phyloP scores from a whole-genome alignment of 2,329 filamentous ascomycete genomes.

The Paecilomyces sp. region DNA sequence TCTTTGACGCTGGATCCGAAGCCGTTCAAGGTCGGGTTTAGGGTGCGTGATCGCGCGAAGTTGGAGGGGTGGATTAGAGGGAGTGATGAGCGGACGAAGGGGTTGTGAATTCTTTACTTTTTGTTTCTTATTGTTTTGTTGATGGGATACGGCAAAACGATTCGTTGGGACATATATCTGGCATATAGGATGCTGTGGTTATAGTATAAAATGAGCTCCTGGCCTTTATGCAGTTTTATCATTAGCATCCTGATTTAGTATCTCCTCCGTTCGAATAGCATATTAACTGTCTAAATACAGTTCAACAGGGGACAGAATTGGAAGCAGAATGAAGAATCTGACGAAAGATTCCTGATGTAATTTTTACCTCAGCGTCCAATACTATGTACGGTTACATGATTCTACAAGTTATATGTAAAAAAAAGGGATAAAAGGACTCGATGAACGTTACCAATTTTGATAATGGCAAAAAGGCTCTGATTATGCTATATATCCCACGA shows the following conservation, averaged over 20 bases:
- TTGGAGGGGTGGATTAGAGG: constrained; percentile 48
- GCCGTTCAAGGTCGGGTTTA: constrained; percentile 54
- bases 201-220: background rate
- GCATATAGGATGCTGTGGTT: background rate
- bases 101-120: constrained; percentile 25
- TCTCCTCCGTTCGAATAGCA: background rate
- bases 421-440: too few relatives aligned
- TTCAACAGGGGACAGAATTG: background rate
- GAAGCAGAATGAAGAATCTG: background rate
- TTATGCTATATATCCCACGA: background rate
- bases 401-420: background rate
- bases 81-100: constrained; percentile 46
- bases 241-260: background rate
- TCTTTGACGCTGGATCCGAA: constrained; percentile 56
- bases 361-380: too few relatives aligned
- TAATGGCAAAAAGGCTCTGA: background rate
- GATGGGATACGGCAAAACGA: background rate
- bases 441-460: too few relatives aligned
- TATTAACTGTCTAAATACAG: background rate
- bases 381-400: background rate
- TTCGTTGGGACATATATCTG: background rate
- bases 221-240: background rate
- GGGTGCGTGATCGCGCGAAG: constrained; percentile 38
- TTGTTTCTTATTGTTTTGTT: background rate
- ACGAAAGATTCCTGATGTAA: too few relatives aligned